Evolutionary conservation across 139 green algal genomes (phyloP).

Genomic region (Chlamydomonas applanata): DNA sequence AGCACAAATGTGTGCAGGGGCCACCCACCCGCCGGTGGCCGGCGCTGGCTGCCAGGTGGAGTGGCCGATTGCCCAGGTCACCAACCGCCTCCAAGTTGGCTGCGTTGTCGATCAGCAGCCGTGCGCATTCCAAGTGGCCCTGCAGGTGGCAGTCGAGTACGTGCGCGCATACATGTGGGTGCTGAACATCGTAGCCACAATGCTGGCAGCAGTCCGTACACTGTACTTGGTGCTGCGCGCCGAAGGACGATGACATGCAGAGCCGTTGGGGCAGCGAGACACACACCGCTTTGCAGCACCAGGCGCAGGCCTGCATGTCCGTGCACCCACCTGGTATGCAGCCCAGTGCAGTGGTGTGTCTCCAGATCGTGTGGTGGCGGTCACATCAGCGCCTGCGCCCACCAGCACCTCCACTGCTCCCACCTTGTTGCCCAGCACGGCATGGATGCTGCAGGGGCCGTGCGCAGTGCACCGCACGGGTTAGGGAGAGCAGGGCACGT

Average conservation of each 20-base stretch:
- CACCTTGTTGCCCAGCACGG: background rate
- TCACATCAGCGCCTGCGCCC: slow-evolving; percentile 28
- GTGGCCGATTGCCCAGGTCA: slow-evolving; percentile 49
- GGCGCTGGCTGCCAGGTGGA: slow-evolving; percentile 50
- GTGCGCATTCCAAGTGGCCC: slow-evolving; percentile 18
- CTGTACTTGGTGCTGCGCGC: too few relatives aligned
- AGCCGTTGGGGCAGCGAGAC: too few relatives aligned
- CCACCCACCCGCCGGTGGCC: slow-evolving; percentile 20
- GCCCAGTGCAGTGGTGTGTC: slow-evolving; percentile 54
- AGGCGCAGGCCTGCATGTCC: too few relatives aligned
- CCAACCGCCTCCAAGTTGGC: slow-evolving; percentile 54
- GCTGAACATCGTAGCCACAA: too few relatives aligned
- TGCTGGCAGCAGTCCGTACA: too few relatives aligned
- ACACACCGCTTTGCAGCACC: too few relatives aligned
- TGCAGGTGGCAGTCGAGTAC: too few relatives aligned
- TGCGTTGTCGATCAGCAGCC: slow-evolving; percentile 35
- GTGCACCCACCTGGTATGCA: slow-evolving; percentile 28
- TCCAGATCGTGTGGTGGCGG: slow-evolving; percentile 26
- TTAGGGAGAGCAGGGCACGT: too few relatives aligned
- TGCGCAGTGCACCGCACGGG: too few relatives aligned
- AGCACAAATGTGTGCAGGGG: too few relatives aligned
- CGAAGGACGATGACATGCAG: too few relatives aligned
- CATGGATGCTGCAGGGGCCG: slow-evolving; percentile 13
- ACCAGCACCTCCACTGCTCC: slow-evolving; percentile 21
- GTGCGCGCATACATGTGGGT: too few relatives aligned